phyloP scores from a whole-genome alignment of 1,284 basidiomycete genomes.

The Ceratobasidium sp. region DNA sequence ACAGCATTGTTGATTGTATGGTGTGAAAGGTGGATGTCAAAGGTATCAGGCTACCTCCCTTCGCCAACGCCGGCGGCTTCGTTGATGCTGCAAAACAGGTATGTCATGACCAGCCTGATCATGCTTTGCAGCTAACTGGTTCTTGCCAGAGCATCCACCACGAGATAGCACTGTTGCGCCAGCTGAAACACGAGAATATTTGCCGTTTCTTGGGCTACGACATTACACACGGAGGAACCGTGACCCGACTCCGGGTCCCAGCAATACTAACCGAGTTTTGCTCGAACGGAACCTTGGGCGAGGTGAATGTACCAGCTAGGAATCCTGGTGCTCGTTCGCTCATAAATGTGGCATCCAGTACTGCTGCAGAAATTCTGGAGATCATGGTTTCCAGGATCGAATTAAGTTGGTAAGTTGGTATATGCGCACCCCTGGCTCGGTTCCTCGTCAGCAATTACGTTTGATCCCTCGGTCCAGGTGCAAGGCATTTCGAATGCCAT shows the following conservation, averaged over 20 bases:
- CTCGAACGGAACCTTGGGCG: neutral
- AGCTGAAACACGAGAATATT: slow-evolving; percentile 12
- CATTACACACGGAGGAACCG: neutral
- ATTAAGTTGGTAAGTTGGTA: neutral
- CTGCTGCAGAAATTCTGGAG: neutral
- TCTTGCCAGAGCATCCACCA: neutral
- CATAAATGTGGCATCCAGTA: neutral
- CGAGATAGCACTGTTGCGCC: slow-evolving; percentile 9
- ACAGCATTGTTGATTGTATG: neutral
- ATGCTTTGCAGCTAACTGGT: too few relatives aligned
- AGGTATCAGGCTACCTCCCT: neutral
- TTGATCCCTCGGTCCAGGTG: neutral
- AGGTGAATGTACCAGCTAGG: neutral
- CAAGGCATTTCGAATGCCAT: neutral
- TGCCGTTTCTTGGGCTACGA: neutral
- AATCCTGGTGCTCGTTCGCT: neutral
- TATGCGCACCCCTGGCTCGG: neutral
- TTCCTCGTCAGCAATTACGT: too few relatives aligned
- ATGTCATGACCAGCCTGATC: neutral
- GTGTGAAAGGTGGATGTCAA: slow-evolving; percentile 1
- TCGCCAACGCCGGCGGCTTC: too few relatives aligned
- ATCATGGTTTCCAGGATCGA: neutral
- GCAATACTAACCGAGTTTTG: slow-evolving; percentile 16
- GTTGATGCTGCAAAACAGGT: slow-evolving; percentile 5
- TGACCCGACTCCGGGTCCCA: neutral